A percentile compares a stretch with the other conserved stretches of the same genome.
These are phyloP conservation scores for Maudiozyma saulgeensis DNA, from an alignment of 805 yeast genomes.

Conservation along the genomic window DNA sequence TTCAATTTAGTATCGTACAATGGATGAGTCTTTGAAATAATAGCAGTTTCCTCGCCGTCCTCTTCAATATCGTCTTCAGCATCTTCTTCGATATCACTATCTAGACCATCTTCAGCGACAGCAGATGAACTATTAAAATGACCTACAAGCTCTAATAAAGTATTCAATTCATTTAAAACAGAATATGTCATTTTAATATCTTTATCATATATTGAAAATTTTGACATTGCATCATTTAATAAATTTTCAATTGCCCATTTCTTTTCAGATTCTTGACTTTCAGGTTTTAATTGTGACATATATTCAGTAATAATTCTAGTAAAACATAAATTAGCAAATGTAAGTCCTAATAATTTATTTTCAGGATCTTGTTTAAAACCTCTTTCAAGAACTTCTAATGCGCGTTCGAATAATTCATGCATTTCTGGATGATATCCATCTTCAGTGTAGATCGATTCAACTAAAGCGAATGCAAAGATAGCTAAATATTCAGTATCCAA, in stretches of 20 bases:
- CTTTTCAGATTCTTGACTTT: conserved; percentile 28
- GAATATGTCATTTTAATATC: conserved; percentile 37
- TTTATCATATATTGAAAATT: conserved; percentile 37
- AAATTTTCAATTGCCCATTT: conserved; percentile 20
- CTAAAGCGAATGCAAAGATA: conserved; percentile 63
- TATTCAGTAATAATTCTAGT: conserved; percentile 51
- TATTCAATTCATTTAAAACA: conserved; percentile 52
- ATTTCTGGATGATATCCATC: conserved; percentile 30
- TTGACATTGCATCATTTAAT: conserved; percentile 38
- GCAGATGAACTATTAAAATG: conserved; percentile 50
- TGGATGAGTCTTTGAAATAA: conserved; percentile 47
- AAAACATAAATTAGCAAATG: conserved; percentile 46
- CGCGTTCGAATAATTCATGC: conserved; percentile 54
- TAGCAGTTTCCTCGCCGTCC: conserved; percentile 1
- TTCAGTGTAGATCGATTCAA: conserved; percentile 48
- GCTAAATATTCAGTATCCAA: conserved; percentile 50
- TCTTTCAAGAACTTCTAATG: conserved; percentile 55
- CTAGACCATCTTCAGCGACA: conserved; percentile 45
- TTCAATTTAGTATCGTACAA: conserved; percentile 32
- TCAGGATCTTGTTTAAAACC: conserved; percentile 40
- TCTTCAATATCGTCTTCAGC: conserved; percentile 15
- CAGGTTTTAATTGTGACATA: conserved; percentile 40
- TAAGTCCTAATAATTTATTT: conserved; percentile 38
- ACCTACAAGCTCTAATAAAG: conserved; percentile 55
- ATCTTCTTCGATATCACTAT: conserved; percentile 46